Base-by-base conservation (phyloP, 805 yeast species). In the Dipodascus albidus region DNA sequence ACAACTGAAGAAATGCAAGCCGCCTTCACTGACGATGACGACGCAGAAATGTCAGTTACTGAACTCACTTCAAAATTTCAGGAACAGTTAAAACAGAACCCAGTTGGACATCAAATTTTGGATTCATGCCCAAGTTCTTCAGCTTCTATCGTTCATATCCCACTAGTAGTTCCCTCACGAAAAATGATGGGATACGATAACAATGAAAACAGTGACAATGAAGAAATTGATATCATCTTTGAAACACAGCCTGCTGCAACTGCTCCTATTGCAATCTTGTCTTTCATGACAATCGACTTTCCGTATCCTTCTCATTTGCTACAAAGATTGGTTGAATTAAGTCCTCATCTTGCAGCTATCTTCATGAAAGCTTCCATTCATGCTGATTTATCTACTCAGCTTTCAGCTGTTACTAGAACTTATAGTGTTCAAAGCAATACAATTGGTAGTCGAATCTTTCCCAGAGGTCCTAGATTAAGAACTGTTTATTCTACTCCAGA, bases 201-300 rank as follows among this genome's bases (percentile, higher is more conserved):
- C 20, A 6, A 4, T 4, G 20, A 38, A 11, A 38, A 14, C 17
- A 38, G 44, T 14, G 44, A 31, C 15, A n/a, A 27, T 6, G 44
- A 38, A 14, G 44, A 38, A 15, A 23, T 55, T 9, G 56, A 48
- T 15, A 31, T 50, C 15, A 49, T 50, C 3, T 14, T 54, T 3
- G 51, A 27, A 41, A 22, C 54, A 8, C 49, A 33, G n/a, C 57
- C 49, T 15, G 52, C 50, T 24, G 48, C 52, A 23, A 51, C 60
- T 3, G 65, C 63, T n/a, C 69, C 69, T 4, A 56, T 66, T 22
- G 69, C 66, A 3, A 61, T 66, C 17, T 50, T 66, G 1, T 65
- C 68, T 20, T 50, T 66, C 22, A 52, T 64, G 56, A 63, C 69
- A 2, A 60, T 63, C 17, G 53, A 64, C 6, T 61, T 66, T 17